Evolutionary conservation across 192 early-diverging fungal genomes (phyloP), one percentile per base, ranked within the genome.

Genomic region (Phlyctochytrium arcticum): DNA sequence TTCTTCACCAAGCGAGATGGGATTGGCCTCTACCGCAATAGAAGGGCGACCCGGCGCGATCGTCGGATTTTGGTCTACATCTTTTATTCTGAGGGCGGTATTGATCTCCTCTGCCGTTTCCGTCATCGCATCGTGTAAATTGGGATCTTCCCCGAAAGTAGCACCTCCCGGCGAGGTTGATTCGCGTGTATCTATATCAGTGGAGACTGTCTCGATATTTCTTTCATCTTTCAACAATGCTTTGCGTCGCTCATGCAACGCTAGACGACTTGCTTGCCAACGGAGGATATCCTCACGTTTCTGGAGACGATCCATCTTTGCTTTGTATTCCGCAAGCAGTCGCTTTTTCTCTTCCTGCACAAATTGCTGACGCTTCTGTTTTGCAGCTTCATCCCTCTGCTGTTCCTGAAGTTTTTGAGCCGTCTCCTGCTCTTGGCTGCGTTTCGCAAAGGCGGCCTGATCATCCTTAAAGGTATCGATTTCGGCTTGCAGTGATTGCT

Each of bases 271-370:
- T 48, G 29, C 23, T 36, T 35, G 49, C 61, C 61, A 63, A 5
- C 53, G 48, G 29, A 63, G 30, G 12, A 30, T 21, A 7, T 53
- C 33, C 50, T 29, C 61, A 17, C 32, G 29, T 36, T 54, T 63
- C 8, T 53, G 26, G 1, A 63, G 24, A 0, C 53, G 33, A 6
- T 39, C 32, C 54, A 66, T 57, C 30, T 35, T 36, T 3, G 23
- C 31, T 26, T 55, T 37, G 57, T 66, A 54, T 34, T 46, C 37
- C 3, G 27, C 27, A 46, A 66, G 6, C 48, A 64, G 29, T 27
- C 34, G 24, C 35, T 39, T 21, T 33, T 27, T 30, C 62, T 36
- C 50, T 3, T 46, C 36, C 15, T 33, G 27, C 53, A 66, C 49
- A 26, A 64, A 21, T 36, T 21, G 34, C 10, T 29, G 49, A 26